Evolutionary conservation across 2,329 filamentous ascomycete genomes (phyloP).

Genomic region (Endocalyx cinctus): DNA sequence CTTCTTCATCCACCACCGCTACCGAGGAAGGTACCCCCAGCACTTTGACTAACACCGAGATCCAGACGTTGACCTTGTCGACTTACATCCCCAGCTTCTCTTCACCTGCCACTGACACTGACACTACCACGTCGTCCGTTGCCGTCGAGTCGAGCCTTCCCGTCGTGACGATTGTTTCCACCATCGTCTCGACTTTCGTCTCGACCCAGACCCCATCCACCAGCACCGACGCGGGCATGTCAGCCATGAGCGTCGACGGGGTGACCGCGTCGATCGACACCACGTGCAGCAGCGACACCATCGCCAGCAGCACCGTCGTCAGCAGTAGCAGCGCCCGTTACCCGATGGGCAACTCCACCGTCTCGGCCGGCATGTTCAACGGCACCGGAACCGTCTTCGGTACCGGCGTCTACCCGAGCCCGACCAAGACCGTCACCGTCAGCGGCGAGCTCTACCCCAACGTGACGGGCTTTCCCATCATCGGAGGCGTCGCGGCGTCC

Average conservation of each 20-base stretch:
- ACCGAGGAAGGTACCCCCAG: background rate
- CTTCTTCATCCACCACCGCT: background rate
- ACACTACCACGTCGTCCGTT: background rate
- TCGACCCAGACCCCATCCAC: background rate
- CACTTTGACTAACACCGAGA: background rate
- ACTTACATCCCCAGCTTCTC: background rate
- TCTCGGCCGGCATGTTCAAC: background rate
- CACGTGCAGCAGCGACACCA: conserved; percentile 1
- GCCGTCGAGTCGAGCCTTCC: too few species aligned
- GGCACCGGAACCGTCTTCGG: background rate
- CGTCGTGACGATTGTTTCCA: background rate
- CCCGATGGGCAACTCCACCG: background rate
- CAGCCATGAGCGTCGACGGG: background rate
- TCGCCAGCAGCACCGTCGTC: conserved; percentile 1
- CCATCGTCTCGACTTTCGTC: background rate
- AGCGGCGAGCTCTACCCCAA: background rate
- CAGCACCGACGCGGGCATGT: background rate
- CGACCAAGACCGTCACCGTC: conserved; percentile 1
- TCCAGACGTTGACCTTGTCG: background rate
- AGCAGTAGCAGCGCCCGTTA: conserved; percentile 1
- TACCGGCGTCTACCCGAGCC: background rate
- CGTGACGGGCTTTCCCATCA: too few species aligned
- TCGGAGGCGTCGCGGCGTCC: too few species aligned
- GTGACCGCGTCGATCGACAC: too few species aligned
- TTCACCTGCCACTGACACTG: background rate